Base-by-base conservation (phyloP, 495 filamentous ascomycete genomes). In the Filosporella fistucella region DNA sequence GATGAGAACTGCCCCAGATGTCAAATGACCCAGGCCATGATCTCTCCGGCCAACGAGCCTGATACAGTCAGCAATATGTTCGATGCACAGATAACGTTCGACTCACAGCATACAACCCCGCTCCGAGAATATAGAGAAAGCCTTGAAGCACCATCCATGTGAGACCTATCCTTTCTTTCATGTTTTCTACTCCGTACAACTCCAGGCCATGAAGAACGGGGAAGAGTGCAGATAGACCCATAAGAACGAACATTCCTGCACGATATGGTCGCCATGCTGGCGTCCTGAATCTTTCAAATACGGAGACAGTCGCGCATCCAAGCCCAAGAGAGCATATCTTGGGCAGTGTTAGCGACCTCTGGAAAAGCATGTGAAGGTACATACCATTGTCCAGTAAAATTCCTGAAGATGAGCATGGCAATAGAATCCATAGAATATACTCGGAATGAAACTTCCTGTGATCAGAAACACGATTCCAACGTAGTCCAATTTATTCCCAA, bases 401-500 rank as follows among this genome's bases (percentile, higher is more conserved):
- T 68, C 71, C 63, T 85, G 76, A 49, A 89, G 62, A 7, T 63
- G 56, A 16, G 77, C 73, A 28, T 77, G 62, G 52, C 84, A 88
- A 57, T 77, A 85, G 58, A 95, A 89, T 2, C 86, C 91, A 61
- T 95, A 97, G 68, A 86, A 94, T 45, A 96, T 63, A 37, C 84
- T 84, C 2, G 91, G 89, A 16, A 95, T 78, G 58, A 86, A 94
- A 61, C 85, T 90, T 26, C 91, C 90, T 52, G 88, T 83, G 51
- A 95, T 96, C 52, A 96, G 67, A 41, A 84, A 76, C 24, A 96
- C 85, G 60, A 96, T 97, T 9, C 91, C 91, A 13, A 91, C 75
- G 61, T 96, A 95, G 61, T 97, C 91, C 25, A 97, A 74, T 42
- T 84, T 72, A 57, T 89, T 88, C 1, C 83, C 80, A 56, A 85